Percentiles rank a stretch among this genome's conserved stretches.
Evolutionary conservation across 768 basidiomycete species (phyloP).

Genomic region (Termitomyces heimii): DNA sequence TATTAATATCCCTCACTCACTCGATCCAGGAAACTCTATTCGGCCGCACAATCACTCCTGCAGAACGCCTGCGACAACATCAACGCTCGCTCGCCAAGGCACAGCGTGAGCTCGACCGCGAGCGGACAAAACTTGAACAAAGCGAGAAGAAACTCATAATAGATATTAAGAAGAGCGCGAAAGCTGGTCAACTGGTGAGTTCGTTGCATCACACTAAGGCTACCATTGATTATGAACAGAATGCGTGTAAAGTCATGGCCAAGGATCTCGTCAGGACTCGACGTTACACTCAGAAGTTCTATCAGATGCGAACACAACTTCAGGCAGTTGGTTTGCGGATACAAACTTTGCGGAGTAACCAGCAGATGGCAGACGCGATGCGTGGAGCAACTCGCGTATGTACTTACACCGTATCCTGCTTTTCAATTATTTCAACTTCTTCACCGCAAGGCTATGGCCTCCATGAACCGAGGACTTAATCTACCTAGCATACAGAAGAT

Average conservation of each 20-base stretch:
- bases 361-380: constrained; percentile 99
- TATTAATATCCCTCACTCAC: constrained; percentile 5
- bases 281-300: constrained; percentile 95
- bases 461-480: constrained; percentile 96
- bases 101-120: constrained; percentile 95
- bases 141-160: constrained; percentile 94
- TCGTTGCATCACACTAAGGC: constrained; percentile 2
- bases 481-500: constrained; percentile 92
- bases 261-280: constrained; percentile 97
- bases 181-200: constrained; percentile 87
- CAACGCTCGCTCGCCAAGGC: constrained; percentile 95
- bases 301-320: constrained; percentile 97
- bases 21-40: constrained; percentile 82
- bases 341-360: constrained; percentile 94
- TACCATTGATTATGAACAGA: constrained; percentile 43
- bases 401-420: constrained; percentile 6
- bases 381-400: constrained; percentile 91
- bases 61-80: constrained; percentile 94
- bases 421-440: not conserved
- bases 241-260: constrained; percentile 98
- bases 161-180: constrained; percentile 97
- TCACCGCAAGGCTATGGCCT: constrained; percentile 84
- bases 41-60: constrained; percentile 90
- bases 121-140: constrained; percentile 89
- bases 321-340: constrained; percentile 94